Conservation (phyloP, 179 eudicot species). For the Beta lomatogona region DNA sequence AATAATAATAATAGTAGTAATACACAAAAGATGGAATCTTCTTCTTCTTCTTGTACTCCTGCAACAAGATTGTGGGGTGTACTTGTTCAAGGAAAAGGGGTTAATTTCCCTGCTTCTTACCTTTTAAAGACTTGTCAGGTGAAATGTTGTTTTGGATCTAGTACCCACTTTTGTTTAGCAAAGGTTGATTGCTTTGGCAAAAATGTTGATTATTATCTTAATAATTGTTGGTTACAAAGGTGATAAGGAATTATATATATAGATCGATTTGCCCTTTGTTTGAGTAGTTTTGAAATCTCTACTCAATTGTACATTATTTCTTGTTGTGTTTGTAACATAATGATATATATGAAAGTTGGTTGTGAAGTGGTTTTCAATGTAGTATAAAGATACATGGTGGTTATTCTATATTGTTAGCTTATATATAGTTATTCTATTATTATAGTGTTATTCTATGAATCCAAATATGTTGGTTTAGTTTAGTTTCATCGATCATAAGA, state of each 20-base stretch:
- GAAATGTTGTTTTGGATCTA: slow-evolving; percentile 39
- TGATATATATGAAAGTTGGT: too few species aligned
- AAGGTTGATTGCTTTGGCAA: slow-evolving; percentile 44
- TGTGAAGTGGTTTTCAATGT: too few species aligned
- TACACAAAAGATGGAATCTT: neutral
- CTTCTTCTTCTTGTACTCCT: slow-evolving; percentile 7
- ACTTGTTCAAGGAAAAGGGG: slow-evolving; percentile 50
- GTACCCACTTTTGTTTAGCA: slow-evolving; percentile 51
- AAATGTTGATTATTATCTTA: slow-evolving; percentile 35
- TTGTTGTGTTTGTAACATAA: too few species aligned
- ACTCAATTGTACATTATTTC: too few species aligned
- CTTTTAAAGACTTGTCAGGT: slow-evolving; percentile 50
- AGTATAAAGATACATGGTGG: too few species aligned
- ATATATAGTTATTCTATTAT: too few species aligned
- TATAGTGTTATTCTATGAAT: too few species aligned
- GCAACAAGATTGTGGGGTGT: slow-evolving; percentile 49
- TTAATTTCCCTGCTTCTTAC: slow-evolving; percentile 41
- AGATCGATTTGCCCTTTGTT: too few species aligned
- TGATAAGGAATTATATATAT: neutral
- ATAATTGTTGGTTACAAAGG: slow-evolving; percentile 31
- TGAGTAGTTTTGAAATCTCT: too few species aligned
- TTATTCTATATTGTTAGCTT: too few species aligned
- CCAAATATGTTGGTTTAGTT: too few species aligned
- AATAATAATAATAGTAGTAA: neutral
- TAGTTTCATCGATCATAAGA: too few species aligned